Conservation (phyloP, 2,329 filamentous ascomycete species). For the Bertia moriformis region DNA sequence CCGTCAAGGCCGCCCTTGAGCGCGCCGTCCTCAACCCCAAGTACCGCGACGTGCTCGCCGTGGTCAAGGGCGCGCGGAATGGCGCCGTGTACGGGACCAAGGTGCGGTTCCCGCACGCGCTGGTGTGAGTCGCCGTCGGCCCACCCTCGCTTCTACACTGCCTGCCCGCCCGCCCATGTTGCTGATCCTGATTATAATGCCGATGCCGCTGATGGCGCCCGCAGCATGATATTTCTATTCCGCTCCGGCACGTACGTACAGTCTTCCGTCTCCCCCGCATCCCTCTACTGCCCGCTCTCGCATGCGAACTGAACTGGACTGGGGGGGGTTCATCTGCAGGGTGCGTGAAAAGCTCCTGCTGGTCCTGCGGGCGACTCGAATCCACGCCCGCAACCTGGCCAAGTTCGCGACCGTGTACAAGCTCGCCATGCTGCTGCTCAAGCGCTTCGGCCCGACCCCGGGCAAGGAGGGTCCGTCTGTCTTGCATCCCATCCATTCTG, state of each 20-base stretch:
- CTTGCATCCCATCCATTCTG: slow-evolving; percentile 7
- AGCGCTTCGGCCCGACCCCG: slow-evolving; percentile 38
- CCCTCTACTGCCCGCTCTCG: slow-evolving; percentile 3
- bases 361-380: slow-evolving; percentile 72
- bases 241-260: slow-evolving; percentile 63
- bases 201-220: not conserved
- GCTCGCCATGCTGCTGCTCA: slow-evolving; percentile 60
- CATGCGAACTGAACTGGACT: not conserved
- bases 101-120: slow-evolving; percentile 92
- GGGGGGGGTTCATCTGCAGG: slow-evolving; percentile 36
- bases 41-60: slow-evolving; percentile 70
- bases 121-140: slow-evolving; percentile 44
- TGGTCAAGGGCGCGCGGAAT: slow-evolving; percentile 90
- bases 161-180: slow-evolving; percentile 1
- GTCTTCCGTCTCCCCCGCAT: slow-evolving; percentile 3
- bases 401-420: slow-evolving; percentile 90
- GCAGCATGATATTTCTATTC: slow-evolving; percentile 90
- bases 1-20: slow-evolving; percentile 54
- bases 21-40: slow-evolving; percentile 66
- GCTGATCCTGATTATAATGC: too few species aligned
- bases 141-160: not conserved
- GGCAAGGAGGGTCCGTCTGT: slow-evolving; percentile 51
- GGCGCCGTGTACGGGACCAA: slow-evolving; percentile 93
- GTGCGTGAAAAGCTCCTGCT: slow-evolving; percentile 67
- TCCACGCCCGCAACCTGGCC: slow-evolving; percentile 82